Evolutionary conservation across 768 basidiomycete species (phyloP).

Genomic region (Boletus subcaerulescens): DNA sequence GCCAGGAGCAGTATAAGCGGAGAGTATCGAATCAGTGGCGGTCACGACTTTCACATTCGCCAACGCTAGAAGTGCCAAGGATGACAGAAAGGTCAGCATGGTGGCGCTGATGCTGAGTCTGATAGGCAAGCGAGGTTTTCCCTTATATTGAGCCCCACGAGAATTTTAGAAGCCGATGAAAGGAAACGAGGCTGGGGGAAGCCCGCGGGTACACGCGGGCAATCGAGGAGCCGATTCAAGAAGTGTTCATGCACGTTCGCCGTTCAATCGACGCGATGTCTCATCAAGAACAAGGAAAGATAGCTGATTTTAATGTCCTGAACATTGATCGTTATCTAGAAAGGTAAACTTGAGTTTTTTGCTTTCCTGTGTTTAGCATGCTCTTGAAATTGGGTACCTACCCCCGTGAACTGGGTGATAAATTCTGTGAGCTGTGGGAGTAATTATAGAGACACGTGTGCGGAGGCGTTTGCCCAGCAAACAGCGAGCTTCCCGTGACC

Average conservation of each 20-base stretch:
- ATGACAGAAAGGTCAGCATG: constrained; percentile 15
- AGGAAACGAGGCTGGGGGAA: not conserved
- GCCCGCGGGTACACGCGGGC: not conserved
- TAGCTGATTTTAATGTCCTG: too few relatives aligned
- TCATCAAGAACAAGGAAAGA: not conserved
- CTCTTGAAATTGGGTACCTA: too few relatives aligned
- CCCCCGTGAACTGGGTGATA: too few relatives aligned
- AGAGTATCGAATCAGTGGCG: constrained; percentile 10
- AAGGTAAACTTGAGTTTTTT: too few relatives aligned
- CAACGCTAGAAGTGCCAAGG: constrained; percentile 13
- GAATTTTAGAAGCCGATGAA: not conserved
- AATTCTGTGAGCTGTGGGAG: too few relatives aligned
- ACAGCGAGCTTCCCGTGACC: not conserved
- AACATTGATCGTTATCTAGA: too few relatives aligned
- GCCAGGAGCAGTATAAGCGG: constrained; percentile 59
- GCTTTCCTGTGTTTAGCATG: too few relatives aligned
- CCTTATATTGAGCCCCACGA: constrained; percentile 3
- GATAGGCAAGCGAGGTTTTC: not conserved
- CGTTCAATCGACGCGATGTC: not conserved
- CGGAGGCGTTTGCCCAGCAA: not conserved
- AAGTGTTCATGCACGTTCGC: constrained; percentile 13
- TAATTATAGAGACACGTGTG: not conserved
- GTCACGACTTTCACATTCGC: not conserved
- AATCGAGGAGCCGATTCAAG: not conserved
- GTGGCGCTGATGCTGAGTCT: not conserved